A percentile compares a stretch with the other conserved stretches of the same genome.
These are phyloP conservation scores for Eucalyptus marginata DNA, from an alignment of 345 rosid species.

Conservation along the genomic window DNA sequence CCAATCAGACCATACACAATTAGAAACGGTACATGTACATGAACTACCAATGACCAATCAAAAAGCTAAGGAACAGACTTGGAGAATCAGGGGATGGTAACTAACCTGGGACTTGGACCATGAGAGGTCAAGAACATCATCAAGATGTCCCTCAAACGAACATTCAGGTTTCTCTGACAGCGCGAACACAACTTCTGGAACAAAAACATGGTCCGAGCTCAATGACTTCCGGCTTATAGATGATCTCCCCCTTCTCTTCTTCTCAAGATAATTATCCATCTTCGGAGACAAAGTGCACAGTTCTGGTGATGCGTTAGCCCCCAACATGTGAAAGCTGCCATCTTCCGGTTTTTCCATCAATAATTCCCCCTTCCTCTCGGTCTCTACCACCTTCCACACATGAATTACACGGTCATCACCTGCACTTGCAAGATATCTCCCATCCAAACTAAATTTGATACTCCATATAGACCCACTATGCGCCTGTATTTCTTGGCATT, in stretches of 20 bases:
- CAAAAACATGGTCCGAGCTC: constrained; percentile 54
- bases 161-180: constrained; percentile 84
- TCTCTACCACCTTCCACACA: constrained; percentile 72
- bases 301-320: constrained; percentile 81
- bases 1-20: neutral
- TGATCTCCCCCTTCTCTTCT: constrained; percentile 69
- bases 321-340: constrained; percentile 31
- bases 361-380: constrained; percentile 81
- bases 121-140: constrained; percentile 89
- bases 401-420: constrained; percentile 95
- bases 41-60: neutral
- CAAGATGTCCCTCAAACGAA: constrained; percentile 69
- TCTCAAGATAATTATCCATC: constrained; percentile 30
- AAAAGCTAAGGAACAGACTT: neutral
- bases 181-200: constrained; percentile 77
- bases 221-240: constrained; percentile 70
- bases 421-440: constrained; percentile 89
- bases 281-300: constrained; percentile 49
- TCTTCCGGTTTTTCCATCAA: constrained; percentile 72
- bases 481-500: constrained; percentile 90
- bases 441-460: constrained; percentile 91
- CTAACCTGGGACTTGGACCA: constrained; percentile 98
- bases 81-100: neutral
- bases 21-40: neutral
- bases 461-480: constrained; percentile 97